Conservation (phyloP, 306 rosid species). For the Corylus heterophylla region DNA sequence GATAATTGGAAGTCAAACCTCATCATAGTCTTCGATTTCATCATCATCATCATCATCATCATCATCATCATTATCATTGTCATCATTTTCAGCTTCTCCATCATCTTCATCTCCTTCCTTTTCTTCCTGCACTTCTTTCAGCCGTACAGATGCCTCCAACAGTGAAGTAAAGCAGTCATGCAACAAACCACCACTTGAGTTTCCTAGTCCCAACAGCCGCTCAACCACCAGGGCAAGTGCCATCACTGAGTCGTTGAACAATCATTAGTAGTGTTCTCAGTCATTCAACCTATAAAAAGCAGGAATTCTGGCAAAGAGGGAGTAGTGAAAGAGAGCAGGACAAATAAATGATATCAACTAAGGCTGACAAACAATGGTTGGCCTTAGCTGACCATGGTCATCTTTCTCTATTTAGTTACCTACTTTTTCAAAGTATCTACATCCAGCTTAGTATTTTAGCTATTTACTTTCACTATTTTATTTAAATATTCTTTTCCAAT, state of each 20-base stretch:
- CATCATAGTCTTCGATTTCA: constrained; percentile 65
- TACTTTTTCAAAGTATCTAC: no score
- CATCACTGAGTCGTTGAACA: constrained; percentile 56
- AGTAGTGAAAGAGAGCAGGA: not conserved
- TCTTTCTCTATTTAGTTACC: no score
- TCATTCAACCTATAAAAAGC: not conserved
- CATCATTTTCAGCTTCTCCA: constrained; percentile 47
- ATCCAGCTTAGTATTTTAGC: no score
- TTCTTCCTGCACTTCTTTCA: constrained; percentile 57
- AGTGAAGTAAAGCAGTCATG: constrained; percentile 61
- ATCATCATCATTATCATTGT: constrained; percentile 39
- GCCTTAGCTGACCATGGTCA: not conserved
- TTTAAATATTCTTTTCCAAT: no score
- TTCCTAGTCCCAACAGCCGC: constrained; percentile 58
- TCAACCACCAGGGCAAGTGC: constrained; percentile 64
- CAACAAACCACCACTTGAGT: constrained; percentile 41
- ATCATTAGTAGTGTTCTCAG: not conserved
- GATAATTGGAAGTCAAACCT: constrained; percentile 46
- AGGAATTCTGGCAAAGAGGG: not conserved
- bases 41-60: constrained; percentile 29
- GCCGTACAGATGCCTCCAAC: constrained; percentile 59
- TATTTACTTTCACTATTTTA: no score
- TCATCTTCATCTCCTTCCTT: constrained; percentile 49
- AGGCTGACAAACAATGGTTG: not conserved
- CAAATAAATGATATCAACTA: not conserved